Conservation (phyloP, 1,139 yeast species). For the Hanseniaspora sp. region DNA sequence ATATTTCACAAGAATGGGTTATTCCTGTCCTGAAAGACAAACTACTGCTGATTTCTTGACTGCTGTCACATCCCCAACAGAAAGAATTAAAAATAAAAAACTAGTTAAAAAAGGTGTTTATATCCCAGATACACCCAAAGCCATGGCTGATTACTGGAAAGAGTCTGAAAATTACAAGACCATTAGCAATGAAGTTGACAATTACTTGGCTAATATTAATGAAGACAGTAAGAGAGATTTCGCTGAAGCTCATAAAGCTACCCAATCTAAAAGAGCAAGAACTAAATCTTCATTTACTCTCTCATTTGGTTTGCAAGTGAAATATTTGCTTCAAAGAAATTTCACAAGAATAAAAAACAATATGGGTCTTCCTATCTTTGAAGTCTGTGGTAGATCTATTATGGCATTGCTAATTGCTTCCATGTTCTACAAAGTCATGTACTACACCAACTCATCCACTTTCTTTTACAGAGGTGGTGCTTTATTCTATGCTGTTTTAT, state of each 20-base stretch:
- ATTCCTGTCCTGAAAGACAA: constrained; percentile 40
- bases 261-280: constrained; percentile 45
- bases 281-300: constrained; percentile 54
- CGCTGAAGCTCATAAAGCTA: constrained; percentile 45
- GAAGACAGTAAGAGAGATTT: constrained; percentile 19
- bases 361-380: constrained; percentile 49
- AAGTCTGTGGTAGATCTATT: constrained; percentile 50
- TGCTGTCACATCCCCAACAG: constrained; percentile 34
- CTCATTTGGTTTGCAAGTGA: constrained; percentile 53
- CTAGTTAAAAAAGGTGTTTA: constrained; percentile 37
- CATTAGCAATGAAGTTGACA: constrained; percentile 35
- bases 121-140: constrained; percentile 63
- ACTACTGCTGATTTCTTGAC: constrained; percentile 44
- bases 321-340: constrained; percentile 51
- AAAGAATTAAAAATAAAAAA: constrained; percentile 28
- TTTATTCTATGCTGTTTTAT: constrained; percentile 64
- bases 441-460: constrained; percentile 36
- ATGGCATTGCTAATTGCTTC: constrained; percentile 68
- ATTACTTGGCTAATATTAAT: constrained; percentile 22
- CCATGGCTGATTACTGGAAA: constrained; percentile 61
- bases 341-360: constrained; percentile 55
- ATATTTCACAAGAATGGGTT: constrained; percentile 50
- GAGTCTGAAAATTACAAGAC: constrained; percentile 44
- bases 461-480: constrained; percentile 62
- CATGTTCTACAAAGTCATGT: constrained; percentile 52